Conservation (phyloP, 352 stramenopile genomes). For the Pelagophyceae sp. region DNA sequence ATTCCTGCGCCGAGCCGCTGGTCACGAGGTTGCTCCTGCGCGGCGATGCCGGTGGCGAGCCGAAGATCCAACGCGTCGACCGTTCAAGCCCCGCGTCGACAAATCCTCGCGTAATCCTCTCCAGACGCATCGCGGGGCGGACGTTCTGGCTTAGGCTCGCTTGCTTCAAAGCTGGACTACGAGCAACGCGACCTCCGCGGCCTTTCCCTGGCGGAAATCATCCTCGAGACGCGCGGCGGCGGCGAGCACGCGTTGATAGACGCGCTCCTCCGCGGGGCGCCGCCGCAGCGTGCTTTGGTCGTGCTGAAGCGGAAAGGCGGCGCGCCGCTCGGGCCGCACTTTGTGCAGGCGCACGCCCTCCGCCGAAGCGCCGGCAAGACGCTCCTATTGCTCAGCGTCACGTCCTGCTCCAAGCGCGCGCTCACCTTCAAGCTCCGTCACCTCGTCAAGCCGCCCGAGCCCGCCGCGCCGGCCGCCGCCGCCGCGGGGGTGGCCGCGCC, state of each 20-base stretch:
- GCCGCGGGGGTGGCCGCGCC: too few relatives aligned
- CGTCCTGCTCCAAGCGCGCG: not conserved
- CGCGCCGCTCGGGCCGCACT: not conserved
- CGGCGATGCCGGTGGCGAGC: not conserved
- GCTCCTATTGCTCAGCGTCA: not conserved
- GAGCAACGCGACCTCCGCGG: not conserved
- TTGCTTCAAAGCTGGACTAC: not conserved
- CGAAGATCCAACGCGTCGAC: not conserved
- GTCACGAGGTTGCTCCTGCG: not conserved
- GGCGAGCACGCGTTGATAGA: not conserved
- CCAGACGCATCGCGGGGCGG: too few relatives aligned
- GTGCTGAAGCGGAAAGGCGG: not conserved
- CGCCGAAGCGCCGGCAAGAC: not conserved
- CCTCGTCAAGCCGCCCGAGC: constrained; percentile 31
- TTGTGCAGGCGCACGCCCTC: not conserved
- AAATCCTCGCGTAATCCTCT: too few relatives aligned
- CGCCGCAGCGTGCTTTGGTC: not conserved
- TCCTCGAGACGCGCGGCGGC: not conserved
- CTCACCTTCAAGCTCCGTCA: constrained; percentile 21
- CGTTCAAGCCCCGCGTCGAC: too few relatives aligned
- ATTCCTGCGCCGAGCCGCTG: not conserved
- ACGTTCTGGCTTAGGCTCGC: too few relatives aligned
- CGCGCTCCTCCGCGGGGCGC: not conserved
- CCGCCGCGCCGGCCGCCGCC: too few relatives aligned
- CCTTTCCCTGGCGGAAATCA: not conserved